Percentiles rank a stretch among this genome's conserved stretches.
These are phyloP conservation scores for Toxicodendron radicans DNA, from an alignment of 345 rosid genomes.

Conservation along the genomic window DNA sequence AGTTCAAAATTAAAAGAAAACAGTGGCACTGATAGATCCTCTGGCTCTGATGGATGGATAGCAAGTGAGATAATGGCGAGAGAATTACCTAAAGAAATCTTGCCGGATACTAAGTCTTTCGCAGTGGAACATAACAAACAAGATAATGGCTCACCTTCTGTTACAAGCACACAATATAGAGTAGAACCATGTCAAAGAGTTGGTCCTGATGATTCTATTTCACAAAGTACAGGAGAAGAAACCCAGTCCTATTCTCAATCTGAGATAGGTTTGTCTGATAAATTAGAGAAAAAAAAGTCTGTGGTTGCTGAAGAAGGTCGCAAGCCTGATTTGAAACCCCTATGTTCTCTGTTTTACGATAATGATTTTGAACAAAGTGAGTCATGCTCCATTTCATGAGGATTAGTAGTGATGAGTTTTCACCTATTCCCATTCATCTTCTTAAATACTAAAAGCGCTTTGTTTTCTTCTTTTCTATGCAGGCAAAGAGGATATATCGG, in stretches of 20 bases:
- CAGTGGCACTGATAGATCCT: constrained; percentile 37
- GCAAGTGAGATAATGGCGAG: constrained; percentile 21
- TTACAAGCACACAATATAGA: constrained; percentile 11
- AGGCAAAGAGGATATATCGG: constrained; percentile 37
- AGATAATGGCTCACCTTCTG: constrained; percentile 9
- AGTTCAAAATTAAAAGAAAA: constrained; percentile 42
- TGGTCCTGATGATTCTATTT: constrained; percentile 13
- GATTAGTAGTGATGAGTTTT: constrained; percentile 1
- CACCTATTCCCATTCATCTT: background rate
- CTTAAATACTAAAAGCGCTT: background rate
- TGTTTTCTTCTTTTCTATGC: constrained; percentile 24
- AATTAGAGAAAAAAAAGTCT: constrained; percentile 22
- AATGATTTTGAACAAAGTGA: constrained; percentile 33
- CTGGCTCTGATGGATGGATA: constrained; percentile 30
- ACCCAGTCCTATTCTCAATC: constrained; percentile 18
- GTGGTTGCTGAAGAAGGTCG: constrained; percentile 22
- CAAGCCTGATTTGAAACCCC: constrained; percentile 37
- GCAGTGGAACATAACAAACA: constrained; percentile 21
- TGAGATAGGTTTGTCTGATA: constrained; percentile 23
- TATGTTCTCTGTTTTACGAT: constrained; percentile 25
- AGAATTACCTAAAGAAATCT: constrained; percentile 16
- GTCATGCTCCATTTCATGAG: constrained; percentile 17
- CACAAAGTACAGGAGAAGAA: constrained; percentile 20
- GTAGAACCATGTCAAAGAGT: constrained; percentile 13
- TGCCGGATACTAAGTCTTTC: constrained; percentile 19